These are phyloP conservation scores for Globisporangium emineosum DNA, from an alignment of 352 stramenopile genomes.

Conservation along the genomic window DNA sequence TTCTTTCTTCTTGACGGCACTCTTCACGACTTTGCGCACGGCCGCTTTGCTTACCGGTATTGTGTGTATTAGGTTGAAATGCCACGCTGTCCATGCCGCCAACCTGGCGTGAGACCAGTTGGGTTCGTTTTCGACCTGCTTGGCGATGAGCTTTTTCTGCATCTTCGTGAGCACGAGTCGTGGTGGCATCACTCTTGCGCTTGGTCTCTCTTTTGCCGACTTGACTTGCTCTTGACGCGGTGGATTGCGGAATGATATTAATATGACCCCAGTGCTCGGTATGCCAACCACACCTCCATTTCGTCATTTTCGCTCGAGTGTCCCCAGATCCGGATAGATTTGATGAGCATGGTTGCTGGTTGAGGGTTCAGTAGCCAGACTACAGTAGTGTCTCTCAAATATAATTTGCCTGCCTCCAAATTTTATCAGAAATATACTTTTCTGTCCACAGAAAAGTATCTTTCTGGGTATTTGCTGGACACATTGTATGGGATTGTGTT, in stretches of 20 bases:
- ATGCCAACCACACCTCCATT: no score
- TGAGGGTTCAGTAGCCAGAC: neutral
- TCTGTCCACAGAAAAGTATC: no score
- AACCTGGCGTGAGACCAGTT: neutral
- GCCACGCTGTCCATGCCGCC: neutral
- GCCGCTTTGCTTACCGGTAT: neutral
- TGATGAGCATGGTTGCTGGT: neutral
- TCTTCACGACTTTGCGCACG: neutral
- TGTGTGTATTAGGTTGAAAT: no score
- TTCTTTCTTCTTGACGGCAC: neutral
- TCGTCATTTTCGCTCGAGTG: no score
- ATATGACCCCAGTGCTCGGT: no score
- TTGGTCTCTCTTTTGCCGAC: no score
- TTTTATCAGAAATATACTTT: neutral
- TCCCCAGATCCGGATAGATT: no score
- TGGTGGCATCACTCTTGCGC: no score
- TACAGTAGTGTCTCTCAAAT: neutral
- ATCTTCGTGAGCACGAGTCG: no score
- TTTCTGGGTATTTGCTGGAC: no score
- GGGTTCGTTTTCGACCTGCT: neutral
- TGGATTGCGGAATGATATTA: no score
- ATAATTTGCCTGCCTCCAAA: neutral
- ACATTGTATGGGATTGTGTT: neutral
- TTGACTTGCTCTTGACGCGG: no score
- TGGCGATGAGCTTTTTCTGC: neutral